Conservation (phyloP, 352 stramenopile species). For the Elongisporangium anandrum region DNA sequence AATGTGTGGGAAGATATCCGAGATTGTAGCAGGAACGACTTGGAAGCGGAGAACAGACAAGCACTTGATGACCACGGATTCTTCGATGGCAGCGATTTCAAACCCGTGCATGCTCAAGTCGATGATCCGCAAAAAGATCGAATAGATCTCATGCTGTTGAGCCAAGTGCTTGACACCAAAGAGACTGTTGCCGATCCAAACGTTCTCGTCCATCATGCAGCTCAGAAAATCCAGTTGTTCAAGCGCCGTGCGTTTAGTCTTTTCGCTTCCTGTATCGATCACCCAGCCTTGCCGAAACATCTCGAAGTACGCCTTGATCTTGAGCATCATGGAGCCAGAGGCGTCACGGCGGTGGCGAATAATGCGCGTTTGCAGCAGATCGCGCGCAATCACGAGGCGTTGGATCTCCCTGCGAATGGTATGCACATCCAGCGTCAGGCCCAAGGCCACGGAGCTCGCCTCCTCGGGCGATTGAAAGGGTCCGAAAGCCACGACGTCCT, state of each 20-base stretch:
- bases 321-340: constrained; percentile 19
- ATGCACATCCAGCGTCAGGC: constrained; percentile 33
- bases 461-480: constrained; percentile 14
- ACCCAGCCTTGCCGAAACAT: constrained; percentile 16
- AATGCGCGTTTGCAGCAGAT: constrained; percentile 19
- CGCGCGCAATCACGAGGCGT: constrained; percentile 15
- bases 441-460: constrained; percentile 23
- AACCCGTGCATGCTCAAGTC: constrained; percentile 19
- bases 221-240: constrained; percentile 3
- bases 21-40: constrained; percentile 28
- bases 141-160: constrained; percentile 7
- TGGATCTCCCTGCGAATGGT: constrained; percentile 31
- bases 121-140: constrained; percentile 7
- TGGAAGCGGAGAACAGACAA: constrained; percentile 24
- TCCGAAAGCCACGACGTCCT: not conserved
- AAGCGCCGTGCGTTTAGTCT: too few relatives aligned
- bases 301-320: constrained; percentile 18
- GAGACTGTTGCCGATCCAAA: constrained; percentile 5
- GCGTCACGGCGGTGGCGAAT: constrained; percentile 14
- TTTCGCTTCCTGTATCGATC: constrained; percentile 1
- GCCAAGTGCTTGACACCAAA: constrained; percentile 1
- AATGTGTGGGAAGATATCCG: constrained; percentile 26
- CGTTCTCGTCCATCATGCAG: constrained; percentile 6
- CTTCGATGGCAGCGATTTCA: constrained; percentile 17
- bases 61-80: constrained; percentile 21